Percentiles rank a stretch among this genome's conserved stretches.
phyloP scores from a whole-genome alignment of 2,329 filamentous ascomycete species.

The Colletotrichum sp. region DNA sequence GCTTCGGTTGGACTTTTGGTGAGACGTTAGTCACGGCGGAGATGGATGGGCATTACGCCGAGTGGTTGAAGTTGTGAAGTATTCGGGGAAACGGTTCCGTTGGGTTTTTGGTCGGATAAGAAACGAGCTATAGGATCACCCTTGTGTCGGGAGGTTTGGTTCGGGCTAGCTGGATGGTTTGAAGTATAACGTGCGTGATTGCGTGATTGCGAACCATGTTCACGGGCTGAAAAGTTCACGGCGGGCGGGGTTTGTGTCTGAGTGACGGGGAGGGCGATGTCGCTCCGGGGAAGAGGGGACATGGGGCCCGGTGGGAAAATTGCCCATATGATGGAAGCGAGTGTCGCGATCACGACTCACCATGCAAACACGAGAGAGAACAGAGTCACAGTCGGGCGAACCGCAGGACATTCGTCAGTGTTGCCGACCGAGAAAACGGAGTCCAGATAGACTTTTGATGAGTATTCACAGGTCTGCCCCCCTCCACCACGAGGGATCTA shows the following conservation, averaged over 20 bases:
- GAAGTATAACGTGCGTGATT: background rate
- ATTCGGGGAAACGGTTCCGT: background rate
- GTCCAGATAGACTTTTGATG: constrained; percentile 10
- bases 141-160: background rate
- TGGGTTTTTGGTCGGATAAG: background rate
- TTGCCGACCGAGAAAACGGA: background rate
- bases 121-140: background rate
- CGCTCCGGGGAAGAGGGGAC: background rate
- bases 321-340: background rate
- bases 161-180: background rate
- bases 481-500: background rate
- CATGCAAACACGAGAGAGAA: background rate
- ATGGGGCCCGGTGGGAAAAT: background rate
- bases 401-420: background rate
- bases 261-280: background rate
- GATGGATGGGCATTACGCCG: background rate
- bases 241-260: background rate
- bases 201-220: background rate
- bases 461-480: background rate
- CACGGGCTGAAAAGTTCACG: background rate
- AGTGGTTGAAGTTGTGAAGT: background rate
- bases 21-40: background rate
- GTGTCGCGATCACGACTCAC: background rate
- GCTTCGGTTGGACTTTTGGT: background rate
- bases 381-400: background rate